Evolutionary conservation across 306 rosid genomes (phyloP).

Genomic region (Cajanus cajan): DNA sequence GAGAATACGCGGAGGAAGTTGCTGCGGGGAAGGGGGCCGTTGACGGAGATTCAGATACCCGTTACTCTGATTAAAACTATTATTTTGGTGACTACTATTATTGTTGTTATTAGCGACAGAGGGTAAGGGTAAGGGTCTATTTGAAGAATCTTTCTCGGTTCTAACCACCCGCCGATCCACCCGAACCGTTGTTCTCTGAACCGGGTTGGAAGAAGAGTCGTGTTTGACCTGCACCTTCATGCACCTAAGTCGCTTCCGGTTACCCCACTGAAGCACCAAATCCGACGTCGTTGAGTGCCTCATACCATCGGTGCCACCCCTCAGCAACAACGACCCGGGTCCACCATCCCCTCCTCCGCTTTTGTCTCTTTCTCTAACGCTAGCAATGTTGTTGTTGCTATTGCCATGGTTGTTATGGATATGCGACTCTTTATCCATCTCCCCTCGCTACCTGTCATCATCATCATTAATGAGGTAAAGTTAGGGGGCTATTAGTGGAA

Average conservation of each 20-base stretch:
- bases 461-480: background rate
- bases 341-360: constrained; percentile 41
- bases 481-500: constrained; percentile 35
- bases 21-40: constrained; percentile 71
- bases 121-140: constrained; percentile 31
- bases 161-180: constrained; percentile 78
- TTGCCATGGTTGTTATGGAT: constrained; percentile 21
- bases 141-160: constrained; percentile 62
- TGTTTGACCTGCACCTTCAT: constrained; percentile 90
- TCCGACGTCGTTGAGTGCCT: constrained; percentile 63
- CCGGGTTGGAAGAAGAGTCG: constrained; percentile 53
- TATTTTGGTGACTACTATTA: background rate
- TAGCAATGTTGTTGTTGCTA: constrained; percentile 16
- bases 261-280: constrained; percentile 85
- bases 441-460: constrained; percentile 39
- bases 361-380: constrained; percentile 47
- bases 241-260: constrained; percentile 84
- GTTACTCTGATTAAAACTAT: constrained; percentile 27
- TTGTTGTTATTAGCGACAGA: background rate
- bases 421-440: constrained; percentile 66
- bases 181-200: constrained; percentile 67
- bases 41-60: constrained; percentile 84
- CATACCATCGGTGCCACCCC: constrained; percentile 47
- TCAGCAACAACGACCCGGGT: constrained; percentile 45
- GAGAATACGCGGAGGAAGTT: constrained; percentile 73